phyloP scores from a whole-genome alignment of 768 basidiomycete species.

The Termitomyces sp. region DNA sequence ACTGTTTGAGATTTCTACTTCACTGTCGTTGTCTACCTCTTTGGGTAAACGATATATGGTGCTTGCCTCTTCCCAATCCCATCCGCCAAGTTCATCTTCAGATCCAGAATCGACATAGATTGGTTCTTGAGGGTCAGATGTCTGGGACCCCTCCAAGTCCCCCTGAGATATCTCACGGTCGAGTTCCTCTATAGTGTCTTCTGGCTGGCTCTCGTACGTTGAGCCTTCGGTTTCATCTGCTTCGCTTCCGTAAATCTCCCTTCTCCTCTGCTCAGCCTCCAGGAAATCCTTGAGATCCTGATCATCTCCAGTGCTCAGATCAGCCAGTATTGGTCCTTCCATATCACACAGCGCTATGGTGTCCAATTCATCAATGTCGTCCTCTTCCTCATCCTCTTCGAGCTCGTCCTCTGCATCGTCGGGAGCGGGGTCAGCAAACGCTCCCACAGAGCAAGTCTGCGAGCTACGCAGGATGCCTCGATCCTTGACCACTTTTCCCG shows the following conservation, averaged over 20 bases:
- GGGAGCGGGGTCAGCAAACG: conserved; percentile 34
- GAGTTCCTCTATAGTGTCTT: conserved; percentile 7
- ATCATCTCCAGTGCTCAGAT: conserved; percentile 44
- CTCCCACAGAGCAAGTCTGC: conserved; percentile 45
- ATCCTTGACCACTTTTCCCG: conserved; percentile 59
- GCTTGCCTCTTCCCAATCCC: conserved; percentile 37
- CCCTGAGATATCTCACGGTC: neutral
- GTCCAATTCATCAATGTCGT: conserved; percentile 60
- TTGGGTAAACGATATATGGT: conserved; percentile 25
- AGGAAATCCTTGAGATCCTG: conserved; percentile 64
- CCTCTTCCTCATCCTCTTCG: conserved; percentile 42
- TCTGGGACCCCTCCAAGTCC: neutral
- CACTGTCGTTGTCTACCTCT: conserved; percentile 18
- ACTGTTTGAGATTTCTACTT: conserved; percentile 29
- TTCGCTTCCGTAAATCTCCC: conserved; percentile 41
- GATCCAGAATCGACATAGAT: conserved; percentile 15
- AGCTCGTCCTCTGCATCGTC: conserved; percentile 27
- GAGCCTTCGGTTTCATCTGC: conserved; percentile 32
- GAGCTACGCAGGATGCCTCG: conserved; percentile 56
- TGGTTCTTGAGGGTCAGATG: conserved; percentile 1
- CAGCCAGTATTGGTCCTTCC: conserved; percentile 36
- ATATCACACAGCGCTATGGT: conserved; percentile 33
- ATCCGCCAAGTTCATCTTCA: conserved; percentile 30
- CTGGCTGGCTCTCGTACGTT: conserved; percentile 9
- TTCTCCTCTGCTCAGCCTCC: conserved; percentile 53